Base-by-base conservation (phyloP, 495 filamentous ascomycete genomes). In the Trichocladium antarcticum region DNA sequence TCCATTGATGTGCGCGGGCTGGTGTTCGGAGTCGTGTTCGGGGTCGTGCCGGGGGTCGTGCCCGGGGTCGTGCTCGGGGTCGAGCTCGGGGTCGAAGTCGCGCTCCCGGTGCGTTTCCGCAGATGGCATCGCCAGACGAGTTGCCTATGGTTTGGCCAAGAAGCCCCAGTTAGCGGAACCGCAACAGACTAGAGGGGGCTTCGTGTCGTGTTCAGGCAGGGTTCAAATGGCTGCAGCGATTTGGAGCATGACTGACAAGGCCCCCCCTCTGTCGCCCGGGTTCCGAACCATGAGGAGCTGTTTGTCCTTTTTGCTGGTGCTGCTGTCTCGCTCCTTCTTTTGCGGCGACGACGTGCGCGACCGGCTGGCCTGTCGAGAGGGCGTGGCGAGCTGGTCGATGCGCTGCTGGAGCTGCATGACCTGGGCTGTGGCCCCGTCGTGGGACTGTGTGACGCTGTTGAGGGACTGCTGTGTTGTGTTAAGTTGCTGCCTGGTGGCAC, bases 171-270 rank as follows among this genome's bases (percentile, higher is more conserved):
- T 51, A 51, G 49, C 36, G 8, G 5, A 10, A 11, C 3, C 9
- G 31, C 31, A 32, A 32, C 5, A 32, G 35, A 6, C 24, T n/a
- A 28, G 16, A 5, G 1, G 14, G 28, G 20, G 31, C 17, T 11
- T 14, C 24, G 21, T 35, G 6, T 31, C 21, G 21, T 2, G 40
- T 4, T 28, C n/a, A 6, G 19, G 39, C 28, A 15, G 31, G 14
- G 21, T 6, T 57, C 40, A 62, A 37, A 66, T 57, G 24, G 53
- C 54, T 29, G 57, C 51, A 27, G 57, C 59, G 41, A 60, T 58
- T 50, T 63, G 54, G 41, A 61, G 58, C 59, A 65, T 58, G 44
- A 67, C 62, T 51, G 55, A 63, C 58, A 67, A 42, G 34, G 62
- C 62, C 36, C 64, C 58, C 27, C 57, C 53, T 42, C 60, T 51